Evolutionary conservation across 108 stramenopile genomes (phyloP).

Genomic region (Aurantiochytrium sp.): DNA sequence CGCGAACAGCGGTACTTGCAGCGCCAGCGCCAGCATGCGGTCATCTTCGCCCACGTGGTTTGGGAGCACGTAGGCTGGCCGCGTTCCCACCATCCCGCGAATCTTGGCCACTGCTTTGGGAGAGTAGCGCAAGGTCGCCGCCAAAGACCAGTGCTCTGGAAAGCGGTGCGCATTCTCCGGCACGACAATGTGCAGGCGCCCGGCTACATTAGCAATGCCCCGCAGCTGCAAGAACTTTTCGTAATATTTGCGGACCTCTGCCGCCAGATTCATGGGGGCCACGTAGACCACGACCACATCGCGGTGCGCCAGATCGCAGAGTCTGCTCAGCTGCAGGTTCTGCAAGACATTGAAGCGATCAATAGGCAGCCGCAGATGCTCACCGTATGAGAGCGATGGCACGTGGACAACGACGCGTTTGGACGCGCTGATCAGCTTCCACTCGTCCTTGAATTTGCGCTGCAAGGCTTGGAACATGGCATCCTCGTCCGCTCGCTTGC

Average conservation of each 20-base stretch:
- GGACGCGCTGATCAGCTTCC: neutral
- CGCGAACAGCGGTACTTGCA: neutral
- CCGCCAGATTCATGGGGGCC: neutral
- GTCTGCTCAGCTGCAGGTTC: neutral
- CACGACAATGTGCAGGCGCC: neutral
- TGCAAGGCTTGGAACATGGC: neutral
- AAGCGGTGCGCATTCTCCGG: slow-evolving; percentile 29
- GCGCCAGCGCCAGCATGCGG: neutral
- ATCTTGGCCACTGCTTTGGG: neutral
- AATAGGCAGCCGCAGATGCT: neutral
- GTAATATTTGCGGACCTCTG: neutral
- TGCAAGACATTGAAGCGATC: neutral
- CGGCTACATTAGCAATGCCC: neutral
- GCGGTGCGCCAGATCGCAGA: neutral
- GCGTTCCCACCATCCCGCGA: neutral
- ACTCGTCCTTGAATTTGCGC: neutral
- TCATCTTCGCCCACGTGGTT: neutral
- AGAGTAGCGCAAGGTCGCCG: neutral
- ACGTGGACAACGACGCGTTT: neutral
- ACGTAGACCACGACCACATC: neutral
- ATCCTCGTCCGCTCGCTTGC: neutral
- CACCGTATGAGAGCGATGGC: neutral
- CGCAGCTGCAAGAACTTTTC: neutral
- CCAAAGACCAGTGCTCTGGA: neutral
- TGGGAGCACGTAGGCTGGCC: neutral